These are phyloP conservation scores for Suillus occidentalis DNA, from an alignment of 768 basidiomycete species.

Conservation along the genomic window DNA sequence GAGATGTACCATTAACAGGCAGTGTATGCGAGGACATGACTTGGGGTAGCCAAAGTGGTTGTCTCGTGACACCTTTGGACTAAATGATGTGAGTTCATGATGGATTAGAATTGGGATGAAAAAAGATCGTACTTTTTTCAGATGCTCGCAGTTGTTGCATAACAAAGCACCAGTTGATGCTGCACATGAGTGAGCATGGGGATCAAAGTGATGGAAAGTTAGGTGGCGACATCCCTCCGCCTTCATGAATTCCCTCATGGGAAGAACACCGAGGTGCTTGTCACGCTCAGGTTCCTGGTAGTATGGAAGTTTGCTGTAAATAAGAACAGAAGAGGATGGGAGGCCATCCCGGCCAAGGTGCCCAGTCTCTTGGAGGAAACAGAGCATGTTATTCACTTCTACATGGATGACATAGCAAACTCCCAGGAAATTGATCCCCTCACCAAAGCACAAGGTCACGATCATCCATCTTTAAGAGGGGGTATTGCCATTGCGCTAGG, in stretches of 20 bases:
- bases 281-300: background rate
- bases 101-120: background rate
- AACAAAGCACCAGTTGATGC: background rate
- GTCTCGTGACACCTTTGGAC: background rate
- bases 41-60: background rate
- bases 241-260: background rate
- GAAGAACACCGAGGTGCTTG: background rate
- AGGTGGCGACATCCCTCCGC: background rate
- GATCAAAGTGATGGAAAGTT: background rate
- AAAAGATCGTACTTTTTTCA: background rate
- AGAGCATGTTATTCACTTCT: constrained; percentile 5
- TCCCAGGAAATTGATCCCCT: background rate
- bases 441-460: background rate
- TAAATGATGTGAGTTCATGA: background rate
- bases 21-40: background rate
- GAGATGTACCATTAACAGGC: background rate
- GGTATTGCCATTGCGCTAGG: background rate
- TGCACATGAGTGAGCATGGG: background rate
- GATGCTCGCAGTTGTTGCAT: background rate
- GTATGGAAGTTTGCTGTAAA: constrained; percentile 11
- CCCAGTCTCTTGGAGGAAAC: constrained; percentile 16
- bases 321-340: background rate
- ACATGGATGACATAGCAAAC: background rate
- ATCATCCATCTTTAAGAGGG: background rate
- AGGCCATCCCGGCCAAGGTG: constrained; percentile 11